phyloP scores from a whole-genome alignment of 192 early-diverging fungal genomes.

The Martensiomyces pterosporus region DNA sequence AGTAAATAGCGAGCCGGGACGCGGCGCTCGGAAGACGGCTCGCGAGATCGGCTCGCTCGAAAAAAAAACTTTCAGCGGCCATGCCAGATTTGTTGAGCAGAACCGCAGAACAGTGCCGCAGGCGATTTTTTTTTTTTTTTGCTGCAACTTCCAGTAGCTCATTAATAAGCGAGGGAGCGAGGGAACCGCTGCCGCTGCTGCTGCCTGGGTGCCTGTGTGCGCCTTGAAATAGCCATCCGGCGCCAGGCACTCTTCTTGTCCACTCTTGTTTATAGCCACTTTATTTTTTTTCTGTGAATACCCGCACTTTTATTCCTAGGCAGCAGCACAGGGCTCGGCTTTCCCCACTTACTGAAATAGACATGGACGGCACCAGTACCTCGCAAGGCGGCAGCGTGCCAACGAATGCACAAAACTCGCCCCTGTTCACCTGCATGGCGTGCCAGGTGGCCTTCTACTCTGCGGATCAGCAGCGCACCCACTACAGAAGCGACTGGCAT shows the following conservation, averaged over 20 bases:
- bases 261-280: constrained; percentile 2
- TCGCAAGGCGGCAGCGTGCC: constrained; percentile 15
- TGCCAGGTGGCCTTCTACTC: constrained; percentile 93
- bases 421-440: constrained; percentile 75
- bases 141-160: not conserved
- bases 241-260: too few species aligned
- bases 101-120: too few species aligned
- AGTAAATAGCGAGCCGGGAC: too few species aligned
- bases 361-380: constrained; percentile 2
- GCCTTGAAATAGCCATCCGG: too few species aligned
- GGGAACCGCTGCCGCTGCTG: too few species aligned
- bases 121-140: constrained; percentile 8
- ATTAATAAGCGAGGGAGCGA: not conserved
- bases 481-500: constrained; percentile 98
- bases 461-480: constrained; percentile 83
- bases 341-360: too few species aligned
- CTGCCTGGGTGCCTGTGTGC: too few species aligned
- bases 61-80: too few species aligned
- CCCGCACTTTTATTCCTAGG: not conserved
- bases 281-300: constrained; percentile 3
- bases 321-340: not conserved
- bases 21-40: too few species aligned
- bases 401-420: constrained; percentile 46
- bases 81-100: too few species aligned
- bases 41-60: too few species aligned